phyloP scores from a whole-genome alignment of 108 stramenopile genomes.

The Cyclostephanos tholiformis region DNA sequence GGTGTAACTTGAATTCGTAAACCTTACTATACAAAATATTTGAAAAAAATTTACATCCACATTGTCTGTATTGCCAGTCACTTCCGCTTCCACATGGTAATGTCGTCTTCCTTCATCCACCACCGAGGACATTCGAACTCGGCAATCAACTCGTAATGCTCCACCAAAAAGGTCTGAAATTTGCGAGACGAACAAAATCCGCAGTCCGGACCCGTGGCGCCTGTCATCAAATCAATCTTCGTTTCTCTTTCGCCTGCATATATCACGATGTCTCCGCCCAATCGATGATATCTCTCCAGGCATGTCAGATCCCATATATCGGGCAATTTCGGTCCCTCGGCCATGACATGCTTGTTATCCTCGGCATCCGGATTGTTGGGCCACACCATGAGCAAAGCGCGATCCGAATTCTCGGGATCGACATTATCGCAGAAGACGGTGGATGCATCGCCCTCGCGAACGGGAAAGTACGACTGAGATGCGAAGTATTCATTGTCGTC shows the following conservation, averaged over 20 bases:
- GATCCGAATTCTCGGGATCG: conserved; percentile 16
- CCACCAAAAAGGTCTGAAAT: conserved; percentile 50
- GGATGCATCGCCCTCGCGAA: conserved; percentile 33
- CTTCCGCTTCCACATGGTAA: conserved; percentile 53
- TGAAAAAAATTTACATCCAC: no score
- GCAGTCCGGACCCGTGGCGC: conserved; percentile 38
- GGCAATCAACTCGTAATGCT: conserved; percentile 34
- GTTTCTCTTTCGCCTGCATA: conserved; percentile 60
- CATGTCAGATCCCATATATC: conserved; percentile 53
- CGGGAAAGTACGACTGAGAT: conserved; percentile 30
- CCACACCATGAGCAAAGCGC: conserved; percentile 56
- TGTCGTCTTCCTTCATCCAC: conserved; percentile 65
- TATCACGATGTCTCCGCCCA: conserved; percentile 53
- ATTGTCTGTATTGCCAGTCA: background rate
- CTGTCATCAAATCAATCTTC: conserved; percentile 22
- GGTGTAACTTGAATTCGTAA: no score
- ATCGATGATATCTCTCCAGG: conserved; percentile 41
- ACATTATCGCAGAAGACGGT: conserved; percentile 35
- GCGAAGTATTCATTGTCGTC: conserved; percentile 45
- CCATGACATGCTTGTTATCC: conserved; percentile 48
- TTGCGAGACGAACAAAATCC: conserved; percentile 51
- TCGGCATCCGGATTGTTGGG: conserved; percentile 63
- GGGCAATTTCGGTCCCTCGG: conserved; percentile 16
- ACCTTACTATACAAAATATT: no score
- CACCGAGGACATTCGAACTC: conserved; percentile 44